Conservation (phyloP, 352 stramenopile genomes). For the Phytopythium litorale region DNA sequence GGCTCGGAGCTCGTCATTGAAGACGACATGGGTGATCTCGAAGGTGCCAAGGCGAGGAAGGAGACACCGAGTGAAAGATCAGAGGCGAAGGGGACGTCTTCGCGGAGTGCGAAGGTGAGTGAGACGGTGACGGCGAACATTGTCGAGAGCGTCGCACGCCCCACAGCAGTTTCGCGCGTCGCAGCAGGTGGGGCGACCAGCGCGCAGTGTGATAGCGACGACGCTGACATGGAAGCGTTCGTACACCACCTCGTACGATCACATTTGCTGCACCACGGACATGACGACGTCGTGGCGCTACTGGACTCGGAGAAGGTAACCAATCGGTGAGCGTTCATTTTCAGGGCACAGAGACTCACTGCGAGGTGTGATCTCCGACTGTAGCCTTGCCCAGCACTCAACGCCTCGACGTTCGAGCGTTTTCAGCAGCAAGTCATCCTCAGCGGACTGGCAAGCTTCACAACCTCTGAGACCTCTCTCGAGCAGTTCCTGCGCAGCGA, state of each 20-base stretch:
- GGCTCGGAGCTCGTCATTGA: constrained; percentile 3
- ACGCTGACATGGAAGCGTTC: constrained; percentile 18
- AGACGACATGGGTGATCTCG: not conserved
- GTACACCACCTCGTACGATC: constrained; percentile 59
- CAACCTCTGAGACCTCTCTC: constrained; percentile 15
- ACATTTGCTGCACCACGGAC: constrained; percentile 44
- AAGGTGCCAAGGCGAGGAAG: not conserved
- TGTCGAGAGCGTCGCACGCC: constrained; percentile 10
- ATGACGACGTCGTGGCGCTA: constrained; percentile 29
- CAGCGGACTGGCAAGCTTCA: not conserved
- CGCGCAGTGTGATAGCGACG: constrained; percentile 2
- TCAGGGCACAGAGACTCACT: constrained; percentile 4
- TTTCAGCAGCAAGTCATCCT: constrained; percentile 13
- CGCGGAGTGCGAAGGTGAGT: constrained; percentile 15
- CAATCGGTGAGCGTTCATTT: not conserved
- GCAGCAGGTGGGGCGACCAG: not conserved
- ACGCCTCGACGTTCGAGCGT: constrained; percentile 11
- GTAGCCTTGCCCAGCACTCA: constrained; percentile 18
- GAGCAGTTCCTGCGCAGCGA: constrained; percentile 35
- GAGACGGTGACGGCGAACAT: constrained; percentile 24
- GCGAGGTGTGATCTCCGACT: not conserved
- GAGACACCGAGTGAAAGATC: not conserved
- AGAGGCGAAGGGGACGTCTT: not conserved
- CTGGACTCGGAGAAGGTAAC: constrained; percentile 39
- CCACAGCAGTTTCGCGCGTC: not conserved